phyloP scores from a whole-genome alignment of 768 basidiomycete genomes.

The Paxillus rubicundulus region DNA sequence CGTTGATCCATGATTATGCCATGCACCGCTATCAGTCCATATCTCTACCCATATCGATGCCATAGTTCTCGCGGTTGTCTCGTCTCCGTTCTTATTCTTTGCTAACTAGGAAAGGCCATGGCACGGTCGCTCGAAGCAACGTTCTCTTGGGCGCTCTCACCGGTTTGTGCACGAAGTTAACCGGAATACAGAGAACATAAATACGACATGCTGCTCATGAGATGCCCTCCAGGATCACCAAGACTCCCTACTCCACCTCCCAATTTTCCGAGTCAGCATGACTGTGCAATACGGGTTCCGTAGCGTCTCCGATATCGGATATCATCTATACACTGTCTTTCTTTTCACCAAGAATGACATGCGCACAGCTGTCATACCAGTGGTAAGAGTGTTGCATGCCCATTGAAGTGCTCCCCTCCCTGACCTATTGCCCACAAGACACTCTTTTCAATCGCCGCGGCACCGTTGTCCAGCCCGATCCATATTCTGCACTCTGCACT shows the following conservation, averaged over 20 bases:
- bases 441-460: constrained; percentile 33
- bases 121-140: no score
- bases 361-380: constrained; percentile 45
- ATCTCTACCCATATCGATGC: no score
- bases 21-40: no score
- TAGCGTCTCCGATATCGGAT: constrained; percentile 13
- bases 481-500: constrained; percentile 28
- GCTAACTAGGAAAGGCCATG: no score
- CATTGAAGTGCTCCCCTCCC: background rate
- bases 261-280: constrained; percentile 6
- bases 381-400: constrained; percentile 31
- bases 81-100: no score
- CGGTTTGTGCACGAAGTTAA: no score
- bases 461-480: constrained; percentile 24
- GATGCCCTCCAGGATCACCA: background rate
- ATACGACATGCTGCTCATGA: background rate
- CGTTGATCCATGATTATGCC: no score
- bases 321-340: constrained; percentile 31
- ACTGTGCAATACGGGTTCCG: constrained; percentile 12
- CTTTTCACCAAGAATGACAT: constrained; percentile 48
- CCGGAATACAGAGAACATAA: background rate
- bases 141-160: no score
- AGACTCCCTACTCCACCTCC: background rate
- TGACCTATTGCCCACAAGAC: constrained; percentile 20
- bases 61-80: no score